phyloP scores from a whole-genome alignment of 345 rosid genomes.

The Eucalyptus erythrocorys region DNA sequence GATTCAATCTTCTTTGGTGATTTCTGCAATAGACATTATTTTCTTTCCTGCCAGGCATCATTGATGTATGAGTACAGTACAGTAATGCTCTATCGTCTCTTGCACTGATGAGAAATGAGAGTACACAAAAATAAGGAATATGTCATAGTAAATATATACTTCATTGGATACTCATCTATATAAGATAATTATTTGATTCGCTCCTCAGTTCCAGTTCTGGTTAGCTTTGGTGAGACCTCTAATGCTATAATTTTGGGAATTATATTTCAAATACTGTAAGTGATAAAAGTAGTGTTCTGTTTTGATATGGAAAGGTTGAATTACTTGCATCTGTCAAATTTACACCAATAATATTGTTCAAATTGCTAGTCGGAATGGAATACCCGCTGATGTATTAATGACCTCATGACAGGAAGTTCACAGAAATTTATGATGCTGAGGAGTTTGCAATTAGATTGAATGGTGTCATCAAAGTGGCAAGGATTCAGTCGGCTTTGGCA shows the following conservation, averaged over 20 bases:
- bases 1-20: background rate
- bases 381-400: background rate
- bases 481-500: background rate
- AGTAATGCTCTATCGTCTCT: background rate
- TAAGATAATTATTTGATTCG: background rate
- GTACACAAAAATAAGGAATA: background rate
- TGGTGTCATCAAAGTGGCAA: conserved; percentile 10
- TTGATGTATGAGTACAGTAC: background rate
- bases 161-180: background rate
- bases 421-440: conserved; percentile 17
- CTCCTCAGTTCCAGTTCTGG: background rate
- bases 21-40: background rate
- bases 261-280: background rate
- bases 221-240: background rate
- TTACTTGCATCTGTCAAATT: background rate
- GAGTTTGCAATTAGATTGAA: conserved; percentile 10
- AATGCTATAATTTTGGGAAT: background rate
- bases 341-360: background rate
- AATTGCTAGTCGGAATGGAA: background rate
- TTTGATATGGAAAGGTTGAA: background rate
- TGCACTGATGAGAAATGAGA: background rate
- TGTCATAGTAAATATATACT: background rate
- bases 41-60: background rate
- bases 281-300: background rate
- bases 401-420: conserved; percentile 3